Evolutionary conservation across 805 yeast species (phyloP), one percentile per base, ranked within the genome.

Genomic region (Wickerhamomyces mucosus): DNA sequence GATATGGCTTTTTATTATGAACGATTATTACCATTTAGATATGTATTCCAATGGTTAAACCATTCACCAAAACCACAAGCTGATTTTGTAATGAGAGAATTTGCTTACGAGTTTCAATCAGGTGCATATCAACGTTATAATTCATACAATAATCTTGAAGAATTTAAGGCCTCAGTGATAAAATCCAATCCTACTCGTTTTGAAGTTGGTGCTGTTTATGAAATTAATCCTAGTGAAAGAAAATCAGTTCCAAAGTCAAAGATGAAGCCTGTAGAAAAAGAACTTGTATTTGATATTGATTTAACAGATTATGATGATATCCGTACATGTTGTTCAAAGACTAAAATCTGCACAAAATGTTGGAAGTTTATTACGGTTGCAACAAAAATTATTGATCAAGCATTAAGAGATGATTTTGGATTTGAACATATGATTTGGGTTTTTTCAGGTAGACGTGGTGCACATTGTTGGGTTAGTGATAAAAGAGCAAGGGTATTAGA

Each of bases 401-500:
- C 94, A 0, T 63, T 92, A 32, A 61, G 72, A 32, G 85, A 84
- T 31, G 97, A 89, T 55, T 92, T 92, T 56, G 97, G 96, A 1
- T 88, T 83, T 54, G 61, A 75, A 37, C 78, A 84, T 55, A 63
- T 85, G 50, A 64, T 92, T 30, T 92, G 97, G 97, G 95, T 89
- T 5, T 92, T 84, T 51, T 85, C 96, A 1, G 98, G 98, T 28
- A 80, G 98, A 65, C 82, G 98, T 70, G 98, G 98, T 56, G 95
- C 94, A 12, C 98, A 92, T 65, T 94, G 97, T 49, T 92, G 98
- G 98, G 69, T 92, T 16, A 82, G 95, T 56, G 98, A 92, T 52
- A 58, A 69, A 34, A 62, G 88, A 29, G 96, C 96, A 1, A 62
- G 96, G 35, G 46, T 53, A 2, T 56, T 92, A 39, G 80, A 73